Conservation (phyloP, 106 monocot genomes). For the Phalaenopsis equestris region DNA sequence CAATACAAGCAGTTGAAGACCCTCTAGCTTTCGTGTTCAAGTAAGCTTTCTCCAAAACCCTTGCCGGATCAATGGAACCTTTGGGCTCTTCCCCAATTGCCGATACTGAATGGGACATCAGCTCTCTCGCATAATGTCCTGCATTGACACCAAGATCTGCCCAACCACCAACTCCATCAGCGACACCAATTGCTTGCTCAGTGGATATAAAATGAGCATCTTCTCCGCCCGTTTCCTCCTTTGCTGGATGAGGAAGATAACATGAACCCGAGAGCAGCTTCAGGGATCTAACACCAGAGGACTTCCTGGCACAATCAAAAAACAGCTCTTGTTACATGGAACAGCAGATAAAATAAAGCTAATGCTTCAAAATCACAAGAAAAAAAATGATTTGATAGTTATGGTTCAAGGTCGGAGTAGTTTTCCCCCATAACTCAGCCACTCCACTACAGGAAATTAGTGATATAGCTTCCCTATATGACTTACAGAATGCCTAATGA, state of each 20-base stretch:
- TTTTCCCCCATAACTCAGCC: too few species aligned
- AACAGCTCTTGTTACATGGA: not conserved
- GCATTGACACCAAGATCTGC: slow-evolving; percentile 88
- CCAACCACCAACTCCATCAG: slow-evolving; percentile 99
- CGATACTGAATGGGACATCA: slow-evolving; percentile 71
- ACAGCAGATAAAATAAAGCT: not conserved
- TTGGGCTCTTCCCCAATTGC: slow-evolving; percentile 84
- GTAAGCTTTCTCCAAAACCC: slow-evolving; percentile 89
- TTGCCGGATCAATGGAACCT: slow-evolving; percentile 77
- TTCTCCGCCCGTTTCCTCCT: slow-evolving; percentile 93
- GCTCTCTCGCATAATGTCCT: slow-evolving; percentile 84
- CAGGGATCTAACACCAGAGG: slow-evolving; percentile 35
- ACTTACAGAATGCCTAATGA: too few species aligned
- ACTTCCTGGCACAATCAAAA: slow-evolving; percentile 34
- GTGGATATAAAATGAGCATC: slow-evolving; percentile 96
- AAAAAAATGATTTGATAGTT: not conserved
- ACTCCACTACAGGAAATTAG: too few species aligned
- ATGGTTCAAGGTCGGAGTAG: not conserved
- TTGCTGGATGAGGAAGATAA: slow-evolving; percentile 91
- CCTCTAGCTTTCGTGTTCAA: slow-evolving; percentile 79
- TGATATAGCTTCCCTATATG: too few species aligned
- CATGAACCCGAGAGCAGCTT: slow-evolving; percentile 84
- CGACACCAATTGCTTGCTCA: slow-evolving; percentile 84
- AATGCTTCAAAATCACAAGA: not conserved
- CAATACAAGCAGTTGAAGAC: slow-evolving; percentile 94